A percentile compares a stretch with the other conserved stretches of the same genome.
phyloP scores from a whole-genome alignment of 2,329 filamentous ascomycete genomes.

The Colletotrichum australisinense region DNA sequence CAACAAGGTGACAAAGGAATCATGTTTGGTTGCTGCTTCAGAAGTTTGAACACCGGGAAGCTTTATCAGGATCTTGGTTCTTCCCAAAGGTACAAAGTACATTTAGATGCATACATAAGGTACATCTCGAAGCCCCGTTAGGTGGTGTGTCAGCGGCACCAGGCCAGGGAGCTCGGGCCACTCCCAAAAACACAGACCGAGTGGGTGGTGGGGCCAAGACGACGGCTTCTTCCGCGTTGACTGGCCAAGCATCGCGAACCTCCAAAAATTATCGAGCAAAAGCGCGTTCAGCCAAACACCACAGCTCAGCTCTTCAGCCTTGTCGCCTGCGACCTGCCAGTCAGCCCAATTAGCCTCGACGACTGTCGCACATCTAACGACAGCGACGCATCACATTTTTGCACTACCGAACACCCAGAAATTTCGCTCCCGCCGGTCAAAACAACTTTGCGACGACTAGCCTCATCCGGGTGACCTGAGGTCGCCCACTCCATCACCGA shows the following conservation, averaged over 20 bases:
- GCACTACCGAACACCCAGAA: background rate
- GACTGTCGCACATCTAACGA: background rate
- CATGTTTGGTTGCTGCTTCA: background rate
- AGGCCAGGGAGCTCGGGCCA: background rate
- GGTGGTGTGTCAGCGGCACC: background rate
- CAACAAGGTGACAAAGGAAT: background rate
- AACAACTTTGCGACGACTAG: constrained; percentile 11
- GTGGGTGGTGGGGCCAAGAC: background rate
- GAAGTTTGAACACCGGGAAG: background rate
- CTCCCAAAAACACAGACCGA: background rate
- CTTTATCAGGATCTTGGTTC: background rate
- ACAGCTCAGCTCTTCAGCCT: background rate
- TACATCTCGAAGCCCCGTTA: background rate
- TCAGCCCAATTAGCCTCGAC: constrained; percentile 1
- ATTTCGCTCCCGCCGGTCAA: background rate
- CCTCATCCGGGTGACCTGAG: constrained; percentile 27
- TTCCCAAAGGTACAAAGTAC: background rate
- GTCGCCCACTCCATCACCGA: constrained; percentile 22
- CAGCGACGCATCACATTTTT: background rate
- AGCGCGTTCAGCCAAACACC: constrained; percentile 31
- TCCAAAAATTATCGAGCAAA: constrained; percentile 37
- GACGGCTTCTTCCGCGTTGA: constrained; percentile 33
- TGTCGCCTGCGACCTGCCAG: background rate
- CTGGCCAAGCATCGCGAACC: constrained; percentile 35
- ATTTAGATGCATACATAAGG: background rate